Conservation (phyloP, 805 yeast species). For the Kluyveromyces lactis region DNA sequence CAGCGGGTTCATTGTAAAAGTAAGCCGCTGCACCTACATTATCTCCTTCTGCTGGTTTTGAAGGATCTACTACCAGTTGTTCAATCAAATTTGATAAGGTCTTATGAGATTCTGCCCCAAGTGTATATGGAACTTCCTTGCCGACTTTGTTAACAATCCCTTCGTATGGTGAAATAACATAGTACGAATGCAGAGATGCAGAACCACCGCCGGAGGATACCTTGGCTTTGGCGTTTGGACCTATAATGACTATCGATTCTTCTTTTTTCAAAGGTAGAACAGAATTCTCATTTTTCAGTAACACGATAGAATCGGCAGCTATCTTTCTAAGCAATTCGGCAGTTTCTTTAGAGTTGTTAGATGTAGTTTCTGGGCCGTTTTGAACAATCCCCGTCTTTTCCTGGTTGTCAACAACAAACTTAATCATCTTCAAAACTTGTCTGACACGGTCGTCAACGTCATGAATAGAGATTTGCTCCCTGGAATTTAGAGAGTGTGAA, state of each 20-base stretch:
- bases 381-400: conserved; percentile 25
- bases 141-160: conserved; percentile 33
- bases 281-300: conserved; percentile 44
- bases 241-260: conserved; percentile 46
- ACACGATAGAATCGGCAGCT: conserved; percentile 45
- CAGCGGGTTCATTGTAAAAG: conserved; percentile 19
- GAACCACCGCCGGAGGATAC: conserved; percentile 58
- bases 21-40: conserved; percentile 14
- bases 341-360: conserved; percentile 42
- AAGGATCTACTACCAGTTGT: conserved; percentile 12
- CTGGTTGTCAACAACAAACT: conserved; percentile 35
- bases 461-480: conserved; percentile 31
- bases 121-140: conserved; percentile 20
- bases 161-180: conserved; percentile 41
- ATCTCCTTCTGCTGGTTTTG: too few species aligned
- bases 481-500: conserved; percentile 35
- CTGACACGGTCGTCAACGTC: conserved; percentile 42
- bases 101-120: too few species aligned
- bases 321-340: conserved; percentile 34
- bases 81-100: conserved; percentile 30
- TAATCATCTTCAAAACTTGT: conserved; percentile 39
- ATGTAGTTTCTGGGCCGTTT: too few species aligned
- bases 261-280: too few species aligned
- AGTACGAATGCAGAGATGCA: conserved; percentile 42
- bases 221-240: conserved; percentile 46